These are phyloP conservation scores for Boletus rubropictus DNA, from an alignment of 768 basidiomycete genomes.

Conservation along the genomic window DNA sequence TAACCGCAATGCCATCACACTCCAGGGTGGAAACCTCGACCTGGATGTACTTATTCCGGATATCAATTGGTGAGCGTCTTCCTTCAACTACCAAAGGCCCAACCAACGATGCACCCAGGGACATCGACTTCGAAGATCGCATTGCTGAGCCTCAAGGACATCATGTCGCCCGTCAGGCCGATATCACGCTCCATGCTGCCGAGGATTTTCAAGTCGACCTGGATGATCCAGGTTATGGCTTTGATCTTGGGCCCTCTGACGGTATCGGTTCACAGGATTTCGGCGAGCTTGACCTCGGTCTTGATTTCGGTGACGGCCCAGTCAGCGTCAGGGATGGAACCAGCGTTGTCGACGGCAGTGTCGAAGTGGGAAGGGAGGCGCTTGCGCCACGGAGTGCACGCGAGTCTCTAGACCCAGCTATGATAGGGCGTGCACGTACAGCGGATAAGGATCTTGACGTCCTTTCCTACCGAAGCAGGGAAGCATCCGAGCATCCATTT, in stretches of 20 bases:
- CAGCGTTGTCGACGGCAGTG: conserved; percentile 54
- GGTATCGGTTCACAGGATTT: conserved; percentile 87
- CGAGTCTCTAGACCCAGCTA: conserved; percentile 57
- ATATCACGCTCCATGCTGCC: conserved; percentile 79
- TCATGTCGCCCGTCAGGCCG: conserved; percentile 78
- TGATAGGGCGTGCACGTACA: conserved; percentile 43
- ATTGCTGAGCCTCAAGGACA: conserved; percentile 59
- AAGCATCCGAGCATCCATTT: conserved; percentile 62
- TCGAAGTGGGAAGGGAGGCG: conserved; percentile 77
- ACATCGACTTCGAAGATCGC: conserved; percentile 70
- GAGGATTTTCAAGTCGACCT: conserved; percentile 68
- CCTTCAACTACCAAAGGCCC: neutral
- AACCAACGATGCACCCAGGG: conserved; percentile 44
- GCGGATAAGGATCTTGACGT: conserved; percentile 55
- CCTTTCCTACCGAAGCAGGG: conserved; percentile 60
- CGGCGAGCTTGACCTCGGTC: conserved; percentile 63
- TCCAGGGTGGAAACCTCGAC: conserved; percentile 72
- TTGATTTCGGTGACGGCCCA: conserved; percentile 67
- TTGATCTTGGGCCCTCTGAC: conserved; percentile 72
- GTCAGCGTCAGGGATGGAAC: conserved; percentile 29
- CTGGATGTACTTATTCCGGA: conserved; percentile 77
- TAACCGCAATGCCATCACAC: conserved; percentile 82
- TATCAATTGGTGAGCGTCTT: conserved; percentile 59
- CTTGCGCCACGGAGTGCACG: conserved; percentile 37
- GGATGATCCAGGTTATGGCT: conserved; percentile 54